Evolutionary conservation across 148 eudicot species (phyloP), one percentile per base, ranked within the genome.

Genomic region (Simmondsia chinensis): DNA sequence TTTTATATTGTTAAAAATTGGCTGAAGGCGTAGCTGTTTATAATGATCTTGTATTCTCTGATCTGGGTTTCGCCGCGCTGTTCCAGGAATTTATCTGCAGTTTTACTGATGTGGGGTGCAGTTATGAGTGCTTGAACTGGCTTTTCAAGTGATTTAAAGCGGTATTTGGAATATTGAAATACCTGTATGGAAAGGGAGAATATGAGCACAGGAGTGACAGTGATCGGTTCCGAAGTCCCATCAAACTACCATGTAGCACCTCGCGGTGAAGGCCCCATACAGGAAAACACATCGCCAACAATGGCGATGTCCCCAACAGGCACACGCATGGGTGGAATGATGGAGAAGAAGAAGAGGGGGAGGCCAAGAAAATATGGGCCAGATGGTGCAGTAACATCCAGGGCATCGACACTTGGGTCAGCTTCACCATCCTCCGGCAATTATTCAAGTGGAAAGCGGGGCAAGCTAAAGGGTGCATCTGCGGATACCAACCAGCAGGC

Each of bases 331-430:
- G 1, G 64, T 0, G 74, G 66, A 18, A 20, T 47, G 8, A 22
- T 46, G 55, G 93, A 61, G 45, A 78, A 64, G 69, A 82, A 82
- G 75, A 82, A 78, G 74, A 66, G 77, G 44, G 85, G 85, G 7
- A 60, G 93, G 39, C 93, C 93, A 39, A 61, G 93, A 33, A 82
- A 75, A 57, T 82, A 82, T 43, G 72, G 56, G 2, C 72, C 82
- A 1, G 82, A 66, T 46, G 82, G 75, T 15, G 33, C 51, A 24
- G 51, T 54, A 1, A 15, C 48, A 16, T 14, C 39, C 7, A 62
- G 50, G 35, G 25, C 63, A 21, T 49, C 61, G 52, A 63, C 75
- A 1, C 69, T 77, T 20, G 49, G 56, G 0, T 46, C 88, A 11
- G 67, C 66, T 50, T 72, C 79, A 26, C 52, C 61, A 9, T 14